These are phyloP conservation scores for Fusarium sulawesiense DNA, from an alignment of 2,329 filamentous ascomycete species.

Conservation along the genomic window DNA sequence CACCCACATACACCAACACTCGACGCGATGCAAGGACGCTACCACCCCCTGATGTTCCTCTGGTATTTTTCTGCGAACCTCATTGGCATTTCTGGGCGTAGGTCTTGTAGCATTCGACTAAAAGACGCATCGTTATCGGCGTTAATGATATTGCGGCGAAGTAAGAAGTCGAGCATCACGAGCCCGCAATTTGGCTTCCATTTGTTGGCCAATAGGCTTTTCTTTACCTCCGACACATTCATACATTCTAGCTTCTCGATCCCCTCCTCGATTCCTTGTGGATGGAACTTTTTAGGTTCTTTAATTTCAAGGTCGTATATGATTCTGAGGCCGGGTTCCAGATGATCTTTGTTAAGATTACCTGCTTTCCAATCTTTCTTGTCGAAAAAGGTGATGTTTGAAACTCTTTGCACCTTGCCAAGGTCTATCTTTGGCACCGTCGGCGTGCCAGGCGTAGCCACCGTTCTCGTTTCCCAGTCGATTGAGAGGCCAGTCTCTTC, in stretches of 20 bases:
- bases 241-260: slow-evolving; percentile 48
- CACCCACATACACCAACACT: not conserved
- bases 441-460: slow-evolving; percentile 11
- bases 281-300: slow-evolving; percentile 34
- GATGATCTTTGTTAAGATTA: slow-evolving; percentile 46
- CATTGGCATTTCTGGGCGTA: slow-evolving; percentile 47
- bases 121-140: slow-evolving; percentile 42
- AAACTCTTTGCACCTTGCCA: slow-evolving; percentile 41
- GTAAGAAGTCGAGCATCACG: slow-evolving; percentile 54
- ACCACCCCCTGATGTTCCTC: slow-evolving; percentile 21
- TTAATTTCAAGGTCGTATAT: slow-evolving; percentile 52
- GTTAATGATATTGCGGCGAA: slow-evolving; percentile 47
- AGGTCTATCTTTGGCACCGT: slow-evolving; percentile 17
- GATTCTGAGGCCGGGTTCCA: slow-evolving; percentile 54
- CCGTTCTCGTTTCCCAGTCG: slow-evolving; percentile 21
- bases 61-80: slow-evolving; percentile 31
- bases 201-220: slow-evolving; percentile 36
- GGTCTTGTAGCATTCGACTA: slow-evolving; percentile 33
- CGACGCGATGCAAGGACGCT: not conserved
- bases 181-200: slow-evolving; percentile 57
- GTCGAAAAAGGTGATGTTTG: slow-evolving; percentile 52
- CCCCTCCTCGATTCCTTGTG: slow-evolving; percentile 42
- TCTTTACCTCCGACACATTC: slow-evolving; percentile 48
- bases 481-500: slow-evolving; percentile 50
- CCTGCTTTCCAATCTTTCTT: slow-evolving; percentile 49